These are phyloP conservation scores for Eragrostis curvula DNA, from an alignment of 176 grass and related monocot genomes.

Conservation along the genomic window DNA sequence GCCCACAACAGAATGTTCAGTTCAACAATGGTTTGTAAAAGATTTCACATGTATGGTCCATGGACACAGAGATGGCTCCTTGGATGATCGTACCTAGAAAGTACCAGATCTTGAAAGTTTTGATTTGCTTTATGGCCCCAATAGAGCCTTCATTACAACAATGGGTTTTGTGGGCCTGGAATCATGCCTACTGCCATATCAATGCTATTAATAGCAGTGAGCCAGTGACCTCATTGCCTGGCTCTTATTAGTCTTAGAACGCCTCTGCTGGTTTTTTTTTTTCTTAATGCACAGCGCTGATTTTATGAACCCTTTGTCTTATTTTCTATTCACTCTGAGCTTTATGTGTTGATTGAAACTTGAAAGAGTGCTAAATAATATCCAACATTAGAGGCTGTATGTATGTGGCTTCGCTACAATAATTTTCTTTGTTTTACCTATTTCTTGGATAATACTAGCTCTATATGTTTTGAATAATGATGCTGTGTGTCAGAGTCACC, in stretches of 20 bases:
- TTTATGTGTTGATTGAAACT: background rate
- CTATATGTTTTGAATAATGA: background rate
- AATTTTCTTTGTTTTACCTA: background rate
- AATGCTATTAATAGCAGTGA: conserved; percentile 15
- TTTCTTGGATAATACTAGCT: background rate
- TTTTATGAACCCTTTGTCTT: background rate
- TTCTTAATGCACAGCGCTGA: background rate
- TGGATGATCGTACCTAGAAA: conserved; percentile 29
- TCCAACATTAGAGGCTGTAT: background rate
- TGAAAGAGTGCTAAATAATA: background rate
- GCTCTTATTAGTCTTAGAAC: background rate
- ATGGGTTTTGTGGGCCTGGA: conserved; percentile 12
- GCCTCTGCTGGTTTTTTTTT: background rate
- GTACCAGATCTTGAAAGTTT: background rate
- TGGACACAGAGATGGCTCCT: conserved; percentile 14
- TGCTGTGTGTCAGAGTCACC: background rate
- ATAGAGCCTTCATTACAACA: background rate
- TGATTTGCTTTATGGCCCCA: conserved; percentile 17
- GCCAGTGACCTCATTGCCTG: background rate
- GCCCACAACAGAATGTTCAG: conserved; percentile 17
- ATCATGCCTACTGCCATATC: conserved; percentile 11
- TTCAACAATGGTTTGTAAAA: background rate
- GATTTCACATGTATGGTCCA: conserved; percentile 11
- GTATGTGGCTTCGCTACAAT: background rate
- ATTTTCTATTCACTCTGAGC: conserved; percentile 12